Evolutionary conservation across 306 rosid genomes (phyloP).

Genomic region (Bauhinia variegata): DNA sequence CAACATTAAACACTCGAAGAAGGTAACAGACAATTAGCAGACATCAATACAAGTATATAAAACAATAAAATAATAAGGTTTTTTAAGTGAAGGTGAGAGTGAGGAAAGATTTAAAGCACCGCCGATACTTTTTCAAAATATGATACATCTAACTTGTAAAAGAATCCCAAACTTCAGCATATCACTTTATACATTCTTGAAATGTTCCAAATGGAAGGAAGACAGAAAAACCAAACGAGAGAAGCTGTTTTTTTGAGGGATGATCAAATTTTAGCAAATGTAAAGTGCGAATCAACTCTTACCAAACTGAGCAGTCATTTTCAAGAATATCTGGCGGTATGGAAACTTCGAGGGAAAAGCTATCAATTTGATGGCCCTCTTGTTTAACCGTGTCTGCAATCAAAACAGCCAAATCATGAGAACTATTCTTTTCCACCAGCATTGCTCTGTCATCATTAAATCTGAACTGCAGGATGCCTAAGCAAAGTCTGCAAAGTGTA

Average conservation of each 20-base stretch:
- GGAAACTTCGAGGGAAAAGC: constrained; percentile 78
- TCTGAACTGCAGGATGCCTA: constrained; percentile 80
- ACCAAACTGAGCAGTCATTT: constrained; percentile 62
- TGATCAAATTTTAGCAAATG: neutral
- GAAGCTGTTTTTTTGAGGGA: neutral
- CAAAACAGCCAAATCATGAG: constrained; percentile 52
- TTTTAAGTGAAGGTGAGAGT: neutral
- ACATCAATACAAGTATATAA: too few species aligned
- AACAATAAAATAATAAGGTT: neutral
- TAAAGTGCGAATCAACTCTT: constrained; percentile 10
- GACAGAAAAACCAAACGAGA: neutral
- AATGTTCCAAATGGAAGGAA: neutral
- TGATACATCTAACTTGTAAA: neutral
- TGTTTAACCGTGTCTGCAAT: constrained; percentile 56
- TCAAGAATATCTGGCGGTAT: constrained; percentile 57
- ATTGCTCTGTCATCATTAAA: constrained; percentile 40
- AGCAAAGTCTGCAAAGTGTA: constrained; percentile 64
- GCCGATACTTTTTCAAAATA: neutral
- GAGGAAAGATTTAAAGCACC: neutral
- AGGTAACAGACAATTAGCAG: neutral
- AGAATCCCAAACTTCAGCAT: neutral
- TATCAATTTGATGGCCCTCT: constrained; percentile 57
- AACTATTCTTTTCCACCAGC: constrained; percentile 37
- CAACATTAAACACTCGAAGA: neutral
- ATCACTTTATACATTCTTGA: neutral